phyloP scores from a whole-genome alignment of 495 filamentous ascomycete species.

The Melanomma pulvis-pyrius region DNA sequence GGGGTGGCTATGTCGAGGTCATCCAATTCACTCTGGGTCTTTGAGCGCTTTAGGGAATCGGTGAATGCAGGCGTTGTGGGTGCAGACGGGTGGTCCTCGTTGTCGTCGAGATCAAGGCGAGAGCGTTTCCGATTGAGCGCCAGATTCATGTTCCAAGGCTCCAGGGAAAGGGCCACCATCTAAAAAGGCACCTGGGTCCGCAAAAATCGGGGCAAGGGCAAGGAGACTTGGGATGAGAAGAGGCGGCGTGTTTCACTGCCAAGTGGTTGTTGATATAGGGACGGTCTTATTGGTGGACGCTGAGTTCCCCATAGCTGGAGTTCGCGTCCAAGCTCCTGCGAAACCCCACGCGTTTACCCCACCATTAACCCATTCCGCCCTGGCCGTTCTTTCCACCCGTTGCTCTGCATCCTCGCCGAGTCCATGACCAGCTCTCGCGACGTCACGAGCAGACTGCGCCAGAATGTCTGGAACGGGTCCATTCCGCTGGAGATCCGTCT shows the following conservation, averaged over 20 bases:
- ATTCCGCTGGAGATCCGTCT: conserved; percentile 48
- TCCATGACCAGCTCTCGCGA: conserved; percentile 33
- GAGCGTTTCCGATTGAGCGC: conserved; percentile 31
- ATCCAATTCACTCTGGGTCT: conserved; percentile 30
- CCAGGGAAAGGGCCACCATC: conserved; percentile 16
- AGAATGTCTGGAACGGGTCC: conserved; percentile 46
- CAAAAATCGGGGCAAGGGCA: background rate
- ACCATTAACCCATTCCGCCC: background rate
- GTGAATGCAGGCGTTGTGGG: background rate
- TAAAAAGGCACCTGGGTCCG: background rate
- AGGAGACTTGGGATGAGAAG: background rate
- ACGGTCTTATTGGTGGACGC: background rate
- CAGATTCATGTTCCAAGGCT: conserved; percentile 25
- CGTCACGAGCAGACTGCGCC: conserved; percentile 41
- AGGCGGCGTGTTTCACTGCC: background rate
- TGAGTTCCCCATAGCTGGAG: background rate
- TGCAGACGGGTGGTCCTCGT: conserved; percentile 4
- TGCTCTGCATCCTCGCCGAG: background rate
- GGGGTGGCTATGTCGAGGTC: conserved; percentile 22
- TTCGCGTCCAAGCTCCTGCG: background rate
- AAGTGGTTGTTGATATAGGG: background rate
- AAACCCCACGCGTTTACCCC: background rate
- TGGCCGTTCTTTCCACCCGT: background rate
- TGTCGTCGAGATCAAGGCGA: conserved; percentile 21
- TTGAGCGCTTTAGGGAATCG: conserved; percentile 25